phyloP scores from a whole-genome alignment of 2,329 filamentous ascomycete species.

The Elsinoe perseae region DNA sequence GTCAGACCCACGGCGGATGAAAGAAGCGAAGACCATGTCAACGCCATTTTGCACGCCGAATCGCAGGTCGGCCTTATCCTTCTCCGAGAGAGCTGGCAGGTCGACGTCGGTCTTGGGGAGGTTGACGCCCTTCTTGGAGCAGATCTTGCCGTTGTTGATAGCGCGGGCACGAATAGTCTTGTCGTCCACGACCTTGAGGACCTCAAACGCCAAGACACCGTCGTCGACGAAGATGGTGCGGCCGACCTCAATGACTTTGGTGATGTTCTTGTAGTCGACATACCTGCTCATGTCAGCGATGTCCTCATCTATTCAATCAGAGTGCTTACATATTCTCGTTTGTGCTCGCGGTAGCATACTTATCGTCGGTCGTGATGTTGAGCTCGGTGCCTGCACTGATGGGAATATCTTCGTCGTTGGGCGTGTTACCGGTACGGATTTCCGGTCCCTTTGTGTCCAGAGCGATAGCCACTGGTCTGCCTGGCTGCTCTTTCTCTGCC shows the following conservation, averaged over 20 bases:
- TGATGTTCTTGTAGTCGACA: conserved; percentile 99
- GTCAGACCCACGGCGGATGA: conserved; percentile 90
- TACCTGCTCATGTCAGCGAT: conserved; percentile 51
- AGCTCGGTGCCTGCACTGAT: conserved; percentile 76
- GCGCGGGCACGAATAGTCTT: conserved; percentile 80
- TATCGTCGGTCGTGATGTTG: conserved; percentile 94
- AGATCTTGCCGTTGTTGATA: conserved; percentile 98
- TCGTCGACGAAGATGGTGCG: conserved; percentile 98
- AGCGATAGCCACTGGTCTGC: conserved; percentile 90
- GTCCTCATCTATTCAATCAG: background rate
- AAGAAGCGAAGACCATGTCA: conserved; percentile 98
- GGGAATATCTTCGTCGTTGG: conserved; percentile 64
- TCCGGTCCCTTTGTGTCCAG: conserved; percentile 80
- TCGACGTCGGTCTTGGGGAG: conserved; percentile 98
- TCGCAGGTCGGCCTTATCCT: conserved; percentile 87
- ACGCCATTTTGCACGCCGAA: conserved; percentile 99
- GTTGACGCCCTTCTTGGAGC: conserved; percentile 98
- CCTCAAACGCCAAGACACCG: conserved; percentile 93
- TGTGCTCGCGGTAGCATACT: conserved; percentile 76
- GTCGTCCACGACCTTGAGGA: conserved; percentile 77
- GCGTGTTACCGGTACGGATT: conserved; percentile 74
- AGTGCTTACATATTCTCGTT: conserved; percentile 80
- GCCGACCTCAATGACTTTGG: conserved; percentile 86
- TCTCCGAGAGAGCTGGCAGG: conserved; percentile 92
- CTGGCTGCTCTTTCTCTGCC: conserved; percentile 68